Base-by-base conservation (phyloP, 2,329 filamentous ascomycete species). In the Hymenoscyphus repandus region DNA sequence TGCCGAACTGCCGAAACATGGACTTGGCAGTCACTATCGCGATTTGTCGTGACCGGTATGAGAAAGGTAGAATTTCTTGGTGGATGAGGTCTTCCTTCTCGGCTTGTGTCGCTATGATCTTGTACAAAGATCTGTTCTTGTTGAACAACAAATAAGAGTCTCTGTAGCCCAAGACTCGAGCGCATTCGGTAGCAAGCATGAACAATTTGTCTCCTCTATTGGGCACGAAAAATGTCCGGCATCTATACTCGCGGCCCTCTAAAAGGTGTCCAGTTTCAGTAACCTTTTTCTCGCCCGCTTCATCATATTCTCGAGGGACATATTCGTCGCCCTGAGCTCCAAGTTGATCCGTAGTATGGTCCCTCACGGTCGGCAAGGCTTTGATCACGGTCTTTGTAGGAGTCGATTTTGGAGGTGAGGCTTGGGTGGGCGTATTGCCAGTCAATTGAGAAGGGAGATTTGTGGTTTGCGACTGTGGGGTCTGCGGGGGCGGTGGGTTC, bases 91-190 rank as follows among this genome's bases (percentile, higher is more conserved):
- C 90, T 68, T 99, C 93, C 75, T 99, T 99, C 68, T 99, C 93
- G 27, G 86, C 76, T 68, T 97, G 92, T 55, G 87, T 95, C 51
- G 92, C 92, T 63, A 99, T 99, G 65, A 99, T 99, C 72, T 99
- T 99, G 77, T 82, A 95, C 7, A 99, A 75, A 2, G 93, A 97
- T 58, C 92, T 80, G 69, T 99, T 97, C 74, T 97, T 96, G 78
- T 97, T 97, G 75, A 99, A 99, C 13, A 99, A 75, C 33, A 99
- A 77, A 68, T 99, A 99, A n/a, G 91, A 96, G 69, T 99, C 93
- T 54, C 93, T 82, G 68, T 99, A 99, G 42, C 90, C 88, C 18
- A 97, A 76, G 3, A 96, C 90, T 59, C 93, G 83, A 20, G 93
- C 93, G 67, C 93, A 97, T 71, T 99, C 93, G 13, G 93, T 99